A percentile compares a stretch with the other conserved stretches of the same genome.
Evolutionary conservation across 192 early-diverging fungal genomes (phyloP).

Genomic region (Kickxella alabastrina): DNA sequence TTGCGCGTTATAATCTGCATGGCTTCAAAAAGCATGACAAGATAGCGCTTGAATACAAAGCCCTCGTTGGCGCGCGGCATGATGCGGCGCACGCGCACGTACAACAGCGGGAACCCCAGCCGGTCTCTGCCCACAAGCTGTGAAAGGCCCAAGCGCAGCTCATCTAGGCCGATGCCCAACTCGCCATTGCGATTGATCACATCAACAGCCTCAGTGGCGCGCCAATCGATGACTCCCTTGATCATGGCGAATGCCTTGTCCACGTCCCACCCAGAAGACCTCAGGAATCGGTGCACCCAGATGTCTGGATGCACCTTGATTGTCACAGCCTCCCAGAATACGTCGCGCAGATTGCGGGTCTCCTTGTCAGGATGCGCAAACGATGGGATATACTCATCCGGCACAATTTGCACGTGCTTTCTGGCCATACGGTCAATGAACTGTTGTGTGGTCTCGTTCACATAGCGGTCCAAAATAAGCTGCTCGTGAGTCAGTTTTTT

Average conservation of each 20-base stretch:
- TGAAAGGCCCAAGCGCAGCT: conserved; percentile 24
- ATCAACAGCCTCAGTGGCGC: conserved; percentile 30
- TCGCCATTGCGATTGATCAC: conserved; percentile 32
- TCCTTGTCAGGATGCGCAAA: conserved; percentile 19
- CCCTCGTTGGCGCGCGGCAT: conserved; percentile 39
- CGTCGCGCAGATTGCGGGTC: conserved; percentile 25
- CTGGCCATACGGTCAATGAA: conserved; percentile 21
- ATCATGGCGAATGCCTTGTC: conserved; percentile 19
- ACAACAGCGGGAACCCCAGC: conserved; percentile 24
- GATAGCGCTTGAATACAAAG: conserved; percentile 29
- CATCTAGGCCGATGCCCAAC: conserved; percentile 16
- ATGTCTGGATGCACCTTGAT: conserved; percentile 40
- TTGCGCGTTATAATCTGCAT: conserved; percentile 24
- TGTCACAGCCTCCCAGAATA: conserved; percentile 25
- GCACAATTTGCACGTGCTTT: conserved; percentile 20
- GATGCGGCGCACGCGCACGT: conserved; percentile 17
- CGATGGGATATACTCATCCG: conserved; percentile 31
- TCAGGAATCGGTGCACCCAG: conserved; percentile 32
- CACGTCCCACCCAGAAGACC: conserved; percentile 31
- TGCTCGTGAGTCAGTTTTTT: conserved; percentile 14
- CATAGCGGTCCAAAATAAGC: conserved; percentile 25
- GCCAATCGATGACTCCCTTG: conserved; percentile 29
- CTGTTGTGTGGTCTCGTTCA: conserved; percentile 42
- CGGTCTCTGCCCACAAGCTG: conserved; percentile 32
- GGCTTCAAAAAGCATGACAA: conserved; percentile 23